Evolutionary conservation across 2,329 filamentous ascomycete species (phyloP), one percentile per base, ranked within the genome.

Genomic region (Nothophoma quercina): DNA sequence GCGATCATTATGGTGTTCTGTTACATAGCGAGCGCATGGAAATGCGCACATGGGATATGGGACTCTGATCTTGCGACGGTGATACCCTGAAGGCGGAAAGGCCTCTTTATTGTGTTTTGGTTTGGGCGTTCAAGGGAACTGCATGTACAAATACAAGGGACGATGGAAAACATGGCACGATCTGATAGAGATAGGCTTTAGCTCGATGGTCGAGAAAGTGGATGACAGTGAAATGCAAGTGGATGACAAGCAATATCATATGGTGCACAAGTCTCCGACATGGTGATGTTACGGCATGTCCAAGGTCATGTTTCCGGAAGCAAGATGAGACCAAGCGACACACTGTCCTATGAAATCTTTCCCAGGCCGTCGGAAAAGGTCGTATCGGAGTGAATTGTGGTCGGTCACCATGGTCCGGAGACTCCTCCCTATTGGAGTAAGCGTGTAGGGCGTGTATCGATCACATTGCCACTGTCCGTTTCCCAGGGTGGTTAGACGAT

Each of bases 21-120:
- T 50, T 38, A 36, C 18, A 30, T 38, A 47, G 49, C 49, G 46
- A 35, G 49, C 36, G 50, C 36, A 33, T 42, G 25, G 38, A 38
- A 21, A 23, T 42, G 15, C 28, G 50, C 30, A 36, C 34, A 28
- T 32, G 48, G 40, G 50, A 26, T 32, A 18, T 25, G 32, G 25
- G n/a, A 42, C 36, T 40, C 36, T 46, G 18, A 38, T 47, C 43
- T 53, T 53, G 38, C 36, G 36, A 42, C 26, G 39, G 46, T 53
- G 42, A 53, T 53, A 53, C 50, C 50, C 50, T 47, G 12, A 43
- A 53, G 50, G 50, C 33, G 50, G 19, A 43, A 21, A 36, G 22
- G 38, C 50, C 43, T 47, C 50, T 53, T 34, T 32, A 40, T n/a
- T 38, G n/a, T 46, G 19, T 18, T 33, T 36, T 47, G 15, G 12